Percentiles rank a stretch among this genome's conserved stretches.
These are phyloP conservation scores for Peronospora farinosa DNA, from an alignment of 352 stramenopile genomes.

Conservation along the genomic window DNA sequence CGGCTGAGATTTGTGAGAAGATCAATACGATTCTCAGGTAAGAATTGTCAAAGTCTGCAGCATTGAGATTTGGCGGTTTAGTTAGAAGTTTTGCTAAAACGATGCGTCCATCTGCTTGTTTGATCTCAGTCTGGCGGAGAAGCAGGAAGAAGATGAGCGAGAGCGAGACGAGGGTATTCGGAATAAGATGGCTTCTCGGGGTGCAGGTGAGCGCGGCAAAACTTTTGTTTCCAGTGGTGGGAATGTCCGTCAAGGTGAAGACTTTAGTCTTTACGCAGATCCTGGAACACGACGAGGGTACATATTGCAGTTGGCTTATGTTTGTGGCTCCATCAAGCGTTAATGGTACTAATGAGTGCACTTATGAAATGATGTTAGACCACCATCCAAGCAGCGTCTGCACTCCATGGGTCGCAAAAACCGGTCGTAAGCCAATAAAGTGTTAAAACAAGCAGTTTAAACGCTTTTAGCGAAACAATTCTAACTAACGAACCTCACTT, in stretches of 20 bases:
- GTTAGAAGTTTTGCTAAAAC: constrained; percentile 1
- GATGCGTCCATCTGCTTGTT: constrained; percentile 1
- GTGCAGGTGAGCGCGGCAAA: constrained; percentile 47
- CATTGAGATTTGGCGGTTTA: background rate
- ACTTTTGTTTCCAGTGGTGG: constrained; percentile 13
- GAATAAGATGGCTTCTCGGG: constrained; percentile 41
- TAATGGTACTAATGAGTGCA: no score
- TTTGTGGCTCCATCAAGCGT: no score
- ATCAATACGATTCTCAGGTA: constrained; percentile 71
- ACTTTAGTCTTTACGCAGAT: constrained; percentile 42
- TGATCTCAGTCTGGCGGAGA: constrained; percentile 42
- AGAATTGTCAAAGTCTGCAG: background rate
- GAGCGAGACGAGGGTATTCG: constrained; percentile 43
- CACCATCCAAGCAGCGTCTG: constrained; percentile 41
- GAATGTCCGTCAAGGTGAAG: constrained; percentile 39
- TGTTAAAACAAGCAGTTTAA: constrained; percentile 3
- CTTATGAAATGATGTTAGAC: constrained; percentile 8
- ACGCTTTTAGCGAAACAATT: constrained; percentile 5
- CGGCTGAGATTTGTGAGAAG: constrained; percentile 46
- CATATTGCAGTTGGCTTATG: background rate
- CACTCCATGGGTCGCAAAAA: constrained; percentile 51
- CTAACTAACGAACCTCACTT: constrained; percentile 5
- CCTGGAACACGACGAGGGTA: constrained; percentile 44
- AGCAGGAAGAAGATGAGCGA: constrained; percentile 45
- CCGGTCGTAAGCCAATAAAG: constrained; percentile 33